These are phyloP conservation scores for Pseudonitzschia multistriata DNA, from an alignment of 108 stramenopile genomes.

Conservation along the genomic window DNA sequence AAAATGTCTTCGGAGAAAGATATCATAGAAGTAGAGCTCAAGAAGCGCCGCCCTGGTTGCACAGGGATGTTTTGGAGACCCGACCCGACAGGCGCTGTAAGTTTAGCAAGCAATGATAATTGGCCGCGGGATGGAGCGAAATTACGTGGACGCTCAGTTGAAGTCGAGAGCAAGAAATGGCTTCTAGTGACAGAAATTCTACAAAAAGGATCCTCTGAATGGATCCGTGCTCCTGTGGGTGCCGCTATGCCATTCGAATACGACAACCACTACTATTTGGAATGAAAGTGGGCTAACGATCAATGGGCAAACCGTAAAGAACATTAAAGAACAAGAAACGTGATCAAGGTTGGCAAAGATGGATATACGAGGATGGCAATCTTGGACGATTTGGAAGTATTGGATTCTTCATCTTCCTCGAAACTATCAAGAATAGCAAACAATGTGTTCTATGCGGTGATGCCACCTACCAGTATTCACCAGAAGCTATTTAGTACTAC, in stretches of 20 bases:
- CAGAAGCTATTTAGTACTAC: too few relatives aligned
- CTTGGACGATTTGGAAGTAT: too few relatives aligned
- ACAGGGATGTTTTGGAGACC: slow-evolving; percentile 36
- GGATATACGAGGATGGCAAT: too few relatives aligned
- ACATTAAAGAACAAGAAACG: too few relatives aligned
- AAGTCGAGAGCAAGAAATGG: slow-evolving; percentile 31
- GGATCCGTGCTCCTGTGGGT: slow-evolving; percentile 20
- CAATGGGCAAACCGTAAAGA: too few relatives aligned
- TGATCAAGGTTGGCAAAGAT: too few relatives aligned
- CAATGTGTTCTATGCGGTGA: too few relatives aligned
- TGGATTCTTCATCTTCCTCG: too few relatives aligned
- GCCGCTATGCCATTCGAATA: slow-evolving; percentile 39
- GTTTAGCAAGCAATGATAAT: slow-evolving; percentile 9
- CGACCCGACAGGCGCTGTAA: slow-evolving; percentile 14
- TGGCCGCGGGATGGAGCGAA: slow-evolving; percentile 34
- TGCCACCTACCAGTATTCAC: too few relatives aligned
- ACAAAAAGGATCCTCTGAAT: slow-evolving; percentile 21
- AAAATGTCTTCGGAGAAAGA: too few relatives aligned
- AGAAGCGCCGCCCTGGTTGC: slow-evolving; percentile 26
- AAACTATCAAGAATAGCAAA: too few relatives aligned
- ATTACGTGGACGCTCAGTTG: slow-evolving; percentile 14
- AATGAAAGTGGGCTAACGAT: too few relatives aligned
- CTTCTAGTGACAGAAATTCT: slow-evolving; percentile 15
- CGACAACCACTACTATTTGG: slow-evolving; percentile 35
- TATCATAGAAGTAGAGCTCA: slow-evolving; percentile 21